Conservation (phyloP, 495 filamentous ascomycete genomes). For the Parathielavia hyrcaniae region DNA sequence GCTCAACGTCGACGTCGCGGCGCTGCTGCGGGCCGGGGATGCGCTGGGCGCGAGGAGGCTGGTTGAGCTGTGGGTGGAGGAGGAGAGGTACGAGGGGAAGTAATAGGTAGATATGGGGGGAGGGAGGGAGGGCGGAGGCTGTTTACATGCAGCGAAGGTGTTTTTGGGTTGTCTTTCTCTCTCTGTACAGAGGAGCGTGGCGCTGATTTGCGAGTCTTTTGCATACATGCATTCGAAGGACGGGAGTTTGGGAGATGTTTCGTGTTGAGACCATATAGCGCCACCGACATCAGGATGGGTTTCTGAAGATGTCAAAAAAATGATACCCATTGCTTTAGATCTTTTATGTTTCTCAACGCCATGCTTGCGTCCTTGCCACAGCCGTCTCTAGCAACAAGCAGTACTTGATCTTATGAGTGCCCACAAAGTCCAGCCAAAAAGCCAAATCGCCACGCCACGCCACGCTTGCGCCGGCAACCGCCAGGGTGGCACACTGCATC, state of each 20-base stretch:
- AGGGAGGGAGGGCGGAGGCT: neutral
- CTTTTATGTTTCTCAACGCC: slow-evolving; percentile 16
- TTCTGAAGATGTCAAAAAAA: neutral
- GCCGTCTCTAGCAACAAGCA: neutral
- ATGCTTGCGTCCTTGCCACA: slow-evolving; percentile 9
- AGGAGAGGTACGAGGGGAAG: slow-evolving; percentile 44
- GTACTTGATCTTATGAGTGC: neutral
- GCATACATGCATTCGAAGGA: neutral
- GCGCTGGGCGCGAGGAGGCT: slow-evolving; percentile 66
- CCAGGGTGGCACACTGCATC: slow-evolving; percentile 4
- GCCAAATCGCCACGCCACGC: slow-evolving; percentile 3
- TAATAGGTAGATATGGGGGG: neutral
- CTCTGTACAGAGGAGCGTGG: no score
- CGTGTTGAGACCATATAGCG: neutral
- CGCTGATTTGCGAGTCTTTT: neutral
- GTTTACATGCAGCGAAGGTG: neutral
- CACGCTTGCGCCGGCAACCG: neutral
- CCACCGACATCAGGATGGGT: neutral
- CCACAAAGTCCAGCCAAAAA: slow-evolving; percentile 5
- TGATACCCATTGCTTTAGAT: slow-evolving; percentile 9
- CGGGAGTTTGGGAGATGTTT: neutral
- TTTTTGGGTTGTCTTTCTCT: no score
- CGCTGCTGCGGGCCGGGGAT: slow-evolving; percentile 70
- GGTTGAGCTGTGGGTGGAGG: slow-evolving; percentile 70
- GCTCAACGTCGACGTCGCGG: slow-evolving; percentile 82